phyloP scores from a whole-genome alignment of 2,329 filamentous ascomycete species.

The Alternaria rosae region DNA sequence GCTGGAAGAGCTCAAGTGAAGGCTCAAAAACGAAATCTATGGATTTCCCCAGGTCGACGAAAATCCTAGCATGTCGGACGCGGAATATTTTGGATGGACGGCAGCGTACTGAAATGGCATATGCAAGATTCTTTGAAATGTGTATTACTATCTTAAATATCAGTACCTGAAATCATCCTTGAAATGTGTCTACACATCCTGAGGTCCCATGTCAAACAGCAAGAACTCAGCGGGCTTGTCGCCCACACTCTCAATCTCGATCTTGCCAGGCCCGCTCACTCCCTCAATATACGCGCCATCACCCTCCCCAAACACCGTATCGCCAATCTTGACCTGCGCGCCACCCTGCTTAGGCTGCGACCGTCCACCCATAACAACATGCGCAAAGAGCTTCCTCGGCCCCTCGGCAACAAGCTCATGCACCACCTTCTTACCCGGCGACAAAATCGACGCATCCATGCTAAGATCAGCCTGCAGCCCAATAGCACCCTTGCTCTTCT shows the following conservation, averaged over 20 bases:
- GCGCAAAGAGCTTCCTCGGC: slow-evolving; percentile 76
- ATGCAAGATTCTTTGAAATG: neutral
- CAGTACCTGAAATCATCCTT: neutral
- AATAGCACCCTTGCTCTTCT: slow-evolving; percentile 74
- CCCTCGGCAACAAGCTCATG: slow-evolving; percentile 75
- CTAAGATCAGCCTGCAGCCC: slow-evolving; percentile 84
- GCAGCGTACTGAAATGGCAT: neutral
- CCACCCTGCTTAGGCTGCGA: slow-evolving; percentile 70
- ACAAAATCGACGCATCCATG: slow-evolving; percentile 80
- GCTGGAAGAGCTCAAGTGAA: neutral
- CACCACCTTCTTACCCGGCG: slow-evolving; percentile 69
- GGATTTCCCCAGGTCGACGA: neutral
- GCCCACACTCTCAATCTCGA: slow-evolving; percentile 58
- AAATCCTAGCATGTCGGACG: neutral
- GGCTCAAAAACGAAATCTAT: neutral
- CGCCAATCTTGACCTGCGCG: slow-evolving; percentile 73
- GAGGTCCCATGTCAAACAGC: slow-evolving; percentile 58
- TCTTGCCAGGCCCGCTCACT: slow-evolving; percentile 52
- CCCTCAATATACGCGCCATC: slow-evolving; percentile 79
- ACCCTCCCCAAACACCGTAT: slow-evolving; percentile 74
- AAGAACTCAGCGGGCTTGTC: slow-evolving; percentile 58
- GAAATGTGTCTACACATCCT: slow-evolving; percentile 22
- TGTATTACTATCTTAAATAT: neutral
- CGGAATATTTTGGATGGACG: neutral
- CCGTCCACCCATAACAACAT: slow-evolving; percentile 72